Percentiles rank a stretch among this genome's conserved stretches.
Evolutionary conservation across 1,284 basidiomycete genomes (phyloP).

Genomic region (Sanghuangporus weigelae): DNA sequence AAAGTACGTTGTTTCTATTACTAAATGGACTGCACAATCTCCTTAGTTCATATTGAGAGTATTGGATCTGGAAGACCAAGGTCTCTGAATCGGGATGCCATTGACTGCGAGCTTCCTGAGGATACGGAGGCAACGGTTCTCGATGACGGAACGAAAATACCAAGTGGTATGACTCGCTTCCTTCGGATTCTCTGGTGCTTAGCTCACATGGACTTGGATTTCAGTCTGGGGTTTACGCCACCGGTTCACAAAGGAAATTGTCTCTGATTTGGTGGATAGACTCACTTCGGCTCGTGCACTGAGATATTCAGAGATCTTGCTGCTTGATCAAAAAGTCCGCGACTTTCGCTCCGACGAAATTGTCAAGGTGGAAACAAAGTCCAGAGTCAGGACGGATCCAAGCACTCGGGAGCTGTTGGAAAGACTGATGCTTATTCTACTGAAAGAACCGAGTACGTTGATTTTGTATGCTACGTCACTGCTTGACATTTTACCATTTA

Average conservation of each 20-base stretch:
- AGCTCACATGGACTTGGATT: neutral
- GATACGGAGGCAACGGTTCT: slow-evolving; percentile 5
- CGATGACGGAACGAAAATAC: slow-evolving; percentile 8
- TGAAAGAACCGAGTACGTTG: slow-evolving; percentile 1
- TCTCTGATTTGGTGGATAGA: slow-evolving; percentile 1
- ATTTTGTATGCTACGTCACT: neutral
- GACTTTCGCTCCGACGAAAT: slow-evolving; percentile 2
- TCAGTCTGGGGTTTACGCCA: neutral
- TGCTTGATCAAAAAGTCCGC: slow-evolving; percentile 11
- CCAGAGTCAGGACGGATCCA: neutral
- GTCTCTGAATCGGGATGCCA: neutral
- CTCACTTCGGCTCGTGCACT: slow-evolving; percentile 6
- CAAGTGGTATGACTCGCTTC: neutral
- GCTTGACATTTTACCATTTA: neutral
- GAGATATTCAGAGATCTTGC: slow-evolving; percentile 16
- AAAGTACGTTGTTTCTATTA: neutral
- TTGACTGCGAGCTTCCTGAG: slow-evolving; percentile 16
- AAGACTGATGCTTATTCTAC: neutral
- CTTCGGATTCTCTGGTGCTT: neutral
- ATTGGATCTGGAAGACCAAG: slow-evolving; percentile 11
- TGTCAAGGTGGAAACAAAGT: neutral
- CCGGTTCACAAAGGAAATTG: neutral
- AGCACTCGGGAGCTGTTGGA: neutral
- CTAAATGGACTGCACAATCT: neutral
- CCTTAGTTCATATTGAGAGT: neutral